Conservation (phyloP, 306 rosid species). For the Prunus armeniaca region DNA sequence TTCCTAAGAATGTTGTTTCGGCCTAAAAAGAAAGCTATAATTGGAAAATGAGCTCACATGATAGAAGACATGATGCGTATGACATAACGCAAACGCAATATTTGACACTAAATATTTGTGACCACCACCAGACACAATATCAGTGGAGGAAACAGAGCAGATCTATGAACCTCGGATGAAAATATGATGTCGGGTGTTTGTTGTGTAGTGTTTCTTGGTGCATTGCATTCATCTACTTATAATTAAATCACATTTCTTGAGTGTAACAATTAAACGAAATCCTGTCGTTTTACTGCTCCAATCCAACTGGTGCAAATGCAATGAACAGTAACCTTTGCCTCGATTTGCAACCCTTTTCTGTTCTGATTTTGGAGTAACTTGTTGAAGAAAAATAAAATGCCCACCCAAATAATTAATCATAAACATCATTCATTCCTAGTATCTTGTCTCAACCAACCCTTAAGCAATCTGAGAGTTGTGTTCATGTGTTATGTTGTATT, state of each 20-base stretch:
- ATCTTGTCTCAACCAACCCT: not conserved
- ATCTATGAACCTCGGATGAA: conserved; percentile 38
- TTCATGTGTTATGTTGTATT: not conserved
- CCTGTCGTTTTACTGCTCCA: not conserved
- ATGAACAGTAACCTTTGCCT: conserved; percentile 13
- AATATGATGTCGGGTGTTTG: conserved; percentile 44
- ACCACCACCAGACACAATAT: conserved; percentile 15
- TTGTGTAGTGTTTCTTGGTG: conserved; percentile 25
- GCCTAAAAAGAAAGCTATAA: conserved; percentile 1
- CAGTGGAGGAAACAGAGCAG: conserved; percentile 27
- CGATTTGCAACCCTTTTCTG: not conserved
- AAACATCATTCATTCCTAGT: not conserved
- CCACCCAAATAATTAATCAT: not conserved
- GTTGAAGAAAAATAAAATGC: not conserved
- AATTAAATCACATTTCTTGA: not conserved
- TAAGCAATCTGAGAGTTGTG: too few species aligned
- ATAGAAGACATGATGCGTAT: conserved; percentile 1
- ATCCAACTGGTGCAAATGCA: conserved; percentile 21
- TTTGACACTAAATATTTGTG: not conserved
- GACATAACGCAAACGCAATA: not conserved
- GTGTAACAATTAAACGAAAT: not conserved
- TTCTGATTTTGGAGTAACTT: not conserved
- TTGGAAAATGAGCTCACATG: conserved; percentile 26
- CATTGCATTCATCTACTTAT: conserved; percentile 22
- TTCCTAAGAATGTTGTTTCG: conserved; percentile 5